Percentiles rank a stretch among this genome's conserved stretches.
These are phyloP conservation scores for Zychaea mexicana DNA, from an alignment of 371 early-diverging fungal genomes.

Conservation along the genomic window DNA sequence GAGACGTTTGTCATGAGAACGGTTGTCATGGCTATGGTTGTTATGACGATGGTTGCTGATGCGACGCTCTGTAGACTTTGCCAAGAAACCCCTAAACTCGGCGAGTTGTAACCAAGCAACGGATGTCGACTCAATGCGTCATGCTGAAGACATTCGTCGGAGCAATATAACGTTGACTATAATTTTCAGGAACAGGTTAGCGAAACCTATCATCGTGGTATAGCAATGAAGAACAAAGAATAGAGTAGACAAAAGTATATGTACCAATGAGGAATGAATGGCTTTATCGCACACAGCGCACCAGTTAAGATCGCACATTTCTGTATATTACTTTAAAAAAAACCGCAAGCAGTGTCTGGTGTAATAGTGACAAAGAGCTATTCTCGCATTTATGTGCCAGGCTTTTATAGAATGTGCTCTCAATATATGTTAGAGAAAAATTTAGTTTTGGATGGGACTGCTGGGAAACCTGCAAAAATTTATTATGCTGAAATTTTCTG, in stretches of 20 bases:
- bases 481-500: not conserved
- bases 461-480: not conserved
- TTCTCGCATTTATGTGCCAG: too few species aligned
- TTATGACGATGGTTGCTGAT: not conserved
- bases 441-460: too few species aligned
- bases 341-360: too few species aligned
- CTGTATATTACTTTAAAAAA: not conserved
- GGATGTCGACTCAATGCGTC: conserved; percentile 31
- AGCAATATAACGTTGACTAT: conserved; percentile 28
- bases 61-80: not conserved
- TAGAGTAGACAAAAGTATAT: too few species aligned
- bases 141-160: conserved; percentile 27
- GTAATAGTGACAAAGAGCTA: too few species aligned
- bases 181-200: not conserved
- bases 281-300: conserved; percentile 17
- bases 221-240: not conserved
- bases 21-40: not conserved
- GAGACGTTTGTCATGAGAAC: too few species aligned
- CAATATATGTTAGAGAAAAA: too few species aligned
- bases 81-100: conserved; percentile 27
- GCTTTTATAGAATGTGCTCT: too few species aligned
- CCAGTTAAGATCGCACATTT: conserved; percentile 12
- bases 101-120: conserved; percentile 30
- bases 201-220: too few species aligned
- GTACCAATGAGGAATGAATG: conserved; percentile 5